A percentile compares a stretch with the other conserved stretches of the same genome.
phyloP scores from a whole-genome alignment of 768 basidiomycete genomes.

The Suillus luteus region DNA sequence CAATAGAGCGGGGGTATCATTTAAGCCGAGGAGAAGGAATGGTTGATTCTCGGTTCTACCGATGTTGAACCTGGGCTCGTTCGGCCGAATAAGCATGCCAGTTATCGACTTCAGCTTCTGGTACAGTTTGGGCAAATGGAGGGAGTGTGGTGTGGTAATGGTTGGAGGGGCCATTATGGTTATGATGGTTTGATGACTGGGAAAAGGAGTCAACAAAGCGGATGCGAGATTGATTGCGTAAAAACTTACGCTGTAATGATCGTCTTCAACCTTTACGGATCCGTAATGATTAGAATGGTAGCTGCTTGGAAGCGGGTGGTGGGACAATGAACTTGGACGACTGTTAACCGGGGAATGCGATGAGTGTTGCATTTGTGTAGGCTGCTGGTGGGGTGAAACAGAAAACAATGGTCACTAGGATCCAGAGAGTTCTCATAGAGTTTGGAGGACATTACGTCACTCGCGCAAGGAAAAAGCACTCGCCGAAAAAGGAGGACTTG shows the following conservation, averaged over 20 bases:
- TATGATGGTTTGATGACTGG: slow-evolving; percentile 37
- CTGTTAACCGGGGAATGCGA: slow-evolving; percentile 53
- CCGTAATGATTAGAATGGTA: slow-evolving; percentile 51
- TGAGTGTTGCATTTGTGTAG: slow-evolving; percentile 64
- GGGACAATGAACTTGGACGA: slow-evolving; percentile 43
- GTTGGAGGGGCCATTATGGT: slow-evolving; percentile 36
- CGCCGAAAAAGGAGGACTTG: slow-evolving; percentile 86
- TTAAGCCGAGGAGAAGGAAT: slow-evolving; percentile 24
- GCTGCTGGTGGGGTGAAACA: slow-evolving; percentile 53
- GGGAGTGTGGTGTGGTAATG: slow-evolving; percentile 47
- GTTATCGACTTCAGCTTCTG: slow-evolving; percentile 49
- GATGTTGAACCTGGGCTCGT: slow-evolving; percentile 55
- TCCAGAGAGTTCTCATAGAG: slow-evolving; percentile 45
- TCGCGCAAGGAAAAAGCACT: slow-evolving; percentile 55
- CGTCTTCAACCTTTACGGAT: slow-evolving; percentile 70
- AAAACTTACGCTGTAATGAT: slow-evolving; percentile 52
- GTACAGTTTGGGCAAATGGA: slow-evolving; percentile 46
- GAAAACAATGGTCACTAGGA: slow-evolving; percentile 55
- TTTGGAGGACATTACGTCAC: slow-evolving; percentile 30
- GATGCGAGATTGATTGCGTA: slow-evolving; percentile 11
- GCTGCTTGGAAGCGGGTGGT: slow-evolving; percentile 41
- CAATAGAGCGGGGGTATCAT: slow-evolving; percentile 40
- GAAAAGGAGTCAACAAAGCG: not conserved
- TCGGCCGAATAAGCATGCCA: slow-evolving; percentile 72
- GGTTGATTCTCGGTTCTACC: slow-evolving; percentile 37